Evolutionary conservation across 1,284 basidiomycete species (phyloP), one percentile per base, ranked within the genome.

Genomic region (Exsudoporus floridanus): DNA sequence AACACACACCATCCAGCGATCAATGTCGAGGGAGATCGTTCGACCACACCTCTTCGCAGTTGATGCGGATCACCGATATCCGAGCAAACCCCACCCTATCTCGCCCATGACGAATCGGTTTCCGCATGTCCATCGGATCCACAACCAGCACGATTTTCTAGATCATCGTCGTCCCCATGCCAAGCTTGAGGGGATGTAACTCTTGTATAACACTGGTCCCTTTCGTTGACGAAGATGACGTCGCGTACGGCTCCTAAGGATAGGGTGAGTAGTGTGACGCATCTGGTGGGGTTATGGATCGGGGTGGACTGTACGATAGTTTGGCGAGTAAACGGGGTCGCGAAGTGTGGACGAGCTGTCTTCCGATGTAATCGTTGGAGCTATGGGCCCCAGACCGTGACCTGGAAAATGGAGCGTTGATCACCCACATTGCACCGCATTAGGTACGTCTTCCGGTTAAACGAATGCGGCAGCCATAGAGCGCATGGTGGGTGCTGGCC

Each of bases 61-160:
- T 6, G 16, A 63, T 31, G 10, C 52, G 59, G 30, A 62, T 47
- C 14, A 27, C 59, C 12, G 63, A 65, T 5, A 56, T 21, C 50
- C 50, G 6, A 63, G 19, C 6, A 51, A 10, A 37, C 23, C 56
- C 61, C 65, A 66, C 8, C 57, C 61, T 14, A 65, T 67, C 40
- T 61, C 46, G 4, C 57, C 35, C 5, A 23, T 23, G 3, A 51
- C 51, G 30, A 67, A 65, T 27, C 7, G 38, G 46, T 25, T 61
- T 58, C 0, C 21, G 58, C 64, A 65, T 66, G 42, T 65, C 55
- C 34, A 19, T 23, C 1, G 46, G 54, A 30, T 64, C 54, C 4
- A 33, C 31, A n/a, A 57, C 66, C 16, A 55, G 44, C 21, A 31
- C 41, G 35, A 63, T 50, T 23, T 65, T 65, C 2, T 53, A 41